phyloP scores from a whole-genome alignment of 2,329 filamentous ascomycete species.

The Fusarium bactridioides region DNA sequence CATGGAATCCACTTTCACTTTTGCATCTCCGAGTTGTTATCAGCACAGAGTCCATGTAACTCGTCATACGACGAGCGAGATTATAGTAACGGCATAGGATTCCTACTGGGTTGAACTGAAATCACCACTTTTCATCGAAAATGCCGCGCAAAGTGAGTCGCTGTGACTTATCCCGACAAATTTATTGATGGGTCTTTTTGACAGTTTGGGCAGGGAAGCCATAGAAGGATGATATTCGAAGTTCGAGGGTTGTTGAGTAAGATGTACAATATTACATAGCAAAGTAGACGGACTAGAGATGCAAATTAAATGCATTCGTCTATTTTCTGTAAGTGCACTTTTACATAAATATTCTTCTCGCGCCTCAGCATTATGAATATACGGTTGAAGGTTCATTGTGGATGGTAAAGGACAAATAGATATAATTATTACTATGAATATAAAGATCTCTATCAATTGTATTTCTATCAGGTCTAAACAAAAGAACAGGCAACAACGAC shows the following conservation, averaged over 20 bases:
- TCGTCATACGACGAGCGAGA: neutral
- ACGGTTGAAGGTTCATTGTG: rapidly evolving
- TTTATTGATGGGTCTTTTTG: neutral
- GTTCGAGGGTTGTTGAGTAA: rapidly evolving
- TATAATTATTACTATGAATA: neutral
- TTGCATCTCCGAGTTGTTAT: neutral
- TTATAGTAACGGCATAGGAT: neutral
- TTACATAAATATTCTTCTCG: rapidly evolving
- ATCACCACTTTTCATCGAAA: too few species aligned
- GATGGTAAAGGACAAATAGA: rapidly evolving
- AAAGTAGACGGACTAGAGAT: too few species aligned
- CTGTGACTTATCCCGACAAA: too few species aligned
- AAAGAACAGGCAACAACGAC: neutral
- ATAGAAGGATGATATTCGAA: neutral
- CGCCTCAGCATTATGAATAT: neutral
- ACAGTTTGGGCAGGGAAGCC: too few species aligned
- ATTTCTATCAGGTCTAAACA: neutral
- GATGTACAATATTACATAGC: rapidly evolving
- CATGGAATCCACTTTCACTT: too few species aligned
- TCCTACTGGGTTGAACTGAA: rapidly evolving
- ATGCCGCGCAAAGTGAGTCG: too few species aligned
- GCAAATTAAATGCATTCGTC: too few species aligned
- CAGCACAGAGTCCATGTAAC: neutral
- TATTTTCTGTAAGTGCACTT: rapidly evolving
- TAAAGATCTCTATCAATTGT: neutral